phyloP scores from a whole-genome alignment of 306 rosid species.

The Canavalia gladiata region DNA sequence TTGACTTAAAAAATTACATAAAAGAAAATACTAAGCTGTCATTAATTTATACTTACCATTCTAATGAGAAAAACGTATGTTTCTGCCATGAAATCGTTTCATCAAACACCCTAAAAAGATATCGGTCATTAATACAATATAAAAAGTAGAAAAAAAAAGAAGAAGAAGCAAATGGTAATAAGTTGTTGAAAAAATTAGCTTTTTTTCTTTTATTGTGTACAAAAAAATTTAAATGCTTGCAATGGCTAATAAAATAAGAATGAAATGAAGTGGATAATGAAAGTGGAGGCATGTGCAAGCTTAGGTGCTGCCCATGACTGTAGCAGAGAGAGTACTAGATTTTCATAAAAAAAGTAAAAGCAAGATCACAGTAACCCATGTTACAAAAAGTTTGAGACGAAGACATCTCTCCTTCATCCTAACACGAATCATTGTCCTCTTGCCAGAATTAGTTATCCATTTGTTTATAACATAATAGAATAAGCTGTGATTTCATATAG shows the following conservation, averaged over 20 bases:
- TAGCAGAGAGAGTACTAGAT: constrained; percentile 22
- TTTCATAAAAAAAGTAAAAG: constrained; percentile 34
- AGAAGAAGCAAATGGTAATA: no score
- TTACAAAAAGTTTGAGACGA: constrained; percentile 43
- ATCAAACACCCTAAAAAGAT: not conserved
- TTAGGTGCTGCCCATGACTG: constrained; percentile 44
- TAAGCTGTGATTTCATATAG: constrained; percentile 6
- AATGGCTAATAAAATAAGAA: constrained; percentile 7
- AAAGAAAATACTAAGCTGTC: not conserved
- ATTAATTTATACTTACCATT: not conserved
- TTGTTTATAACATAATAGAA: constrained; percentile 19
- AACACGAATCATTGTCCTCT: constrained; percentile 57
- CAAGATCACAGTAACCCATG: constrained; percentile 44
- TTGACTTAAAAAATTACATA: no score
- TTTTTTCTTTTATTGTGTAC: no score
- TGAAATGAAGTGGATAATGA: not conserved
- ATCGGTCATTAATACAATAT: not conserved
- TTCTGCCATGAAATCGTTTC: not conserved
- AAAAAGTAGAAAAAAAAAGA: not conserved
- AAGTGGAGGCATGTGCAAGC: constrained; percentile 44
- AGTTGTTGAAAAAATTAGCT: no score
- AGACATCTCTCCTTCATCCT: constrained; percentile 39
- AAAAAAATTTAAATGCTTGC: no score
- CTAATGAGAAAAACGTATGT: not conserved
- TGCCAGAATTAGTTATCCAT: constrained; percentile 33